Base-by-base conservation (phyloP, 139 green algal genomes). In the Eudorina sp. region DNA sequence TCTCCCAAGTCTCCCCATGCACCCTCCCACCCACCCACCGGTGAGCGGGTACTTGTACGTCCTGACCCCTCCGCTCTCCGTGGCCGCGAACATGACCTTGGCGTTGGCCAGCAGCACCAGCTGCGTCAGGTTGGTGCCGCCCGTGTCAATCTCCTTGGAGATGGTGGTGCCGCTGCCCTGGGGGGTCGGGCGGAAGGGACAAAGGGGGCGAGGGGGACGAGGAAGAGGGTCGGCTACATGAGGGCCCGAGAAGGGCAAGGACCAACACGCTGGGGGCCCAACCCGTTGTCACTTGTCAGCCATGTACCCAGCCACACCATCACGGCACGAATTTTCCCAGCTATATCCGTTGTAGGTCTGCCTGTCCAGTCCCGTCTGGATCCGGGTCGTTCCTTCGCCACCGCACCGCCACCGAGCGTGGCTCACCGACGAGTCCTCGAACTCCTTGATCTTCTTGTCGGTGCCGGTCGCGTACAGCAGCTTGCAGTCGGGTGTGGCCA, bases 361-460 rank as follows among this genome's bases (percentile, higher is more conserved):
- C n/a, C n/a, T n/a, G n/a, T n/a, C n/a, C n/a, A n/a, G n/a, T n/a
- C n/a, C n/a, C n/a, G n/a, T n/a, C n/a, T n/a, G n/a, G n/a, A n/a
- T n/a, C n/a, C n/a, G n/a, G n/a, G n/a, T n/a, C n/a, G n/a, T n/a
- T n/a, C n/a, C n/a, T n/a, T n/a, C n/a, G n/a, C n/a, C n/a, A n/a
- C n/a, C n/a, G n/a, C n/a, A n/a, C n/a, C n/a, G n/a, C n/a, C n/a
- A n/a, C n/a, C n/a, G n/a, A n/a, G n/a, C n/a, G n/a, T n/a, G n/a
- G n/a, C 70, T 43, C 48, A 90, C 89, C 27, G 64, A 53, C 51
- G 68, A 80, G 64, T 97, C 96, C 83, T 98, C 96, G 83, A 99
- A 89, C 90, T 97, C 91, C 53, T 97, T 97, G 80, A 99, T 95
- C 91, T 95, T 97, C 79, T 81, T 91, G 89, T 99, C 96, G 14